phyloP scores from a whole-genome alignment of 1,284 basidiomycete genomes.

The Leccinum proliferum region DNA sequence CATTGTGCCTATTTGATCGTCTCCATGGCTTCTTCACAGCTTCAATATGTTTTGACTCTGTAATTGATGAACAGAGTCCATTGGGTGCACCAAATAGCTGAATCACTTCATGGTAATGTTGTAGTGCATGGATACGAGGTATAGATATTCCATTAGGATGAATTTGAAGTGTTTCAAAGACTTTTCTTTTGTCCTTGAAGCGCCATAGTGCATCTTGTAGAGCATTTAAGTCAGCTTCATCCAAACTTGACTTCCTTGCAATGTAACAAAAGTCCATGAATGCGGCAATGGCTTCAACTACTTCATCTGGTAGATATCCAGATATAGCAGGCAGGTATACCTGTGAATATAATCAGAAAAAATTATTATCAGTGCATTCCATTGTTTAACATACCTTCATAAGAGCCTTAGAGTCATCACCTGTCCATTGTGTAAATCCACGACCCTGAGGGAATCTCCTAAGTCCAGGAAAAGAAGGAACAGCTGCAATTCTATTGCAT shows the following conservation, averaged over 20 bases:
- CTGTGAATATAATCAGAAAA: not conserved
- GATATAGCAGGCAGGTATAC: not conserved
- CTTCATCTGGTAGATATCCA: not conserved
- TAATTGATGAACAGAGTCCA: not conserved
- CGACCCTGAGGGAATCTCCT: not conserved
- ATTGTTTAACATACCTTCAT: not conserved
- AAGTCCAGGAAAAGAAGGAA: not conserved
- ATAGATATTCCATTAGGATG: not conserved
- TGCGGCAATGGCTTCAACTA: not conserved
- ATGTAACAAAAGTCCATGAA: slow-evolving; percentile 5
- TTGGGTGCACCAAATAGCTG: not conserved
- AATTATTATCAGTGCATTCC: not conserved
- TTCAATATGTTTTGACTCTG: not conserved
- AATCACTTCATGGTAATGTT: not conserved
- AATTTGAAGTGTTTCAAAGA: not conserved
- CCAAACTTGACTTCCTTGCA: not conserved
- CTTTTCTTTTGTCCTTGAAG: not conserved
- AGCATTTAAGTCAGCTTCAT: not conserved
- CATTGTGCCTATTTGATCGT: not conserved
- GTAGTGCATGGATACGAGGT: not conserved
- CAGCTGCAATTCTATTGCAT: not conserved
- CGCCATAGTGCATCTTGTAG: not conserved
- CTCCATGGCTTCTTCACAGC: not conserved
- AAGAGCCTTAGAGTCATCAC: not conserved
- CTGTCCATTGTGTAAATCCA: not conserved